Percentiles rank a stretch among this genome's conserved stretches.
These are phyloP conservation scores for Penicillium ochrochloron DNA, from an alignment of 495 filamentous ascomycete species.

Conservation along the genomic window DNA sequence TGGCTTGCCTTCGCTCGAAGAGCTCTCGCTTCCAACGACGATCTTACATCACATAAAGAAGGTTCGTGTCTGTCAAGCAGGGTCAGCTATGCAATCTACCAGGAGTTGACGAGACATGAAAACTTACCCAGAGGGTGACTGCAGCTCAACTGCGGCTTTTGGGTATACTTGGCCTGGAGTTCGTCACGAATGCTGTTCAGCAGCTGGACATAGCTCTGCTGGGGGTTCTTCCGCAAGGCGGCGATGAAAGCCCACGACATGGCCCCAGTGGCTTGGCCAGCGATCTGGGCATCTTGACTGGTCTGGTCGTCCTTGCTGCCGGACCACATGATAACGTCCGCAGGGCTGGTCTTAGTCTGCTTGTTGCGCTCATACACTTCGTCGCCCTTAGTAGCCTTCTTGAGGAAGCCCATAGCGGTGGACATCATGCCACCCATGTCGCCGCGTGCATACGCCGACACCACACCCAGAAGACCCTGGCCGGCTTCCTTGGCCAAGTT, in stretches of 20 bases:
- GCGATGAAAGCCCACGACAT: conserved; percentile 98
- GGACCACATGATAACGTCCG: conserved; percentile 97
- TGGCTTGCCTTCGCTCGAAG: background rate
- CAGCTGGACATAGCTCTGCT: conserved; percentile 96
- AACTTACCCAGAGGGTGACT: conserved; percentile 91
- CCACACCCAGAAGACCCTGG: conserved; percentile 86
- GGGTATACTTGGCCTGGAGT: conserved; percentile 82
- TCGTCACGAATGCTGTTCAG: conserved; percentile 96
- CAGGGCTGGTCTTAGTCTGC: conserved; percentile 90
- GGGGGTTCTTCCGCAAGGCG: conserved; percentile 93
- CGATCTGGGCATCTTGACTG: conserved; percentile 66
- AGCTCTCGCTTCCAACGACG: conserved; percentile 11
- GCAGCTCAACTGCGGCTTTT: conserved; percentile 96
- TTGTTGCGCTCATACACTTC: conserved; percentile 78
- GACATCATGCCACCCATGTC: conserved; percentile 83
- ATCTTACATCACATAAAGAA: conserved; percentile 68
- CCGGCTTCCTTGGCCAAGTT: conserved; percentile 98
- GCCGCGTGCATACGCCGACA: conserved; percentile 87
- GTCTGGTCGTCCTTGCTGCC: conserved; percentile 97
- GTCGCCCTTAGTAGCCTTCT: conserved; percentile 87
- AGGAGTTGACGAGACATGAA: conserved; percentile 7
- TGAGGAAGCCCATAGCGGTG: conserved; percentile 85
- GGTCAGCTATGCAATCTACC: conserved; percentile 12
- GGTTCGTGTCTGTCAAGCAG: conserved; percentile 57
- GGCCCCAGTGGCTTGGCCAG: conserved; percentile 89